phyloP scores from a whole-genome alignment of 176 grass and related monocot genomes.

The Avena insularis region DNA sequence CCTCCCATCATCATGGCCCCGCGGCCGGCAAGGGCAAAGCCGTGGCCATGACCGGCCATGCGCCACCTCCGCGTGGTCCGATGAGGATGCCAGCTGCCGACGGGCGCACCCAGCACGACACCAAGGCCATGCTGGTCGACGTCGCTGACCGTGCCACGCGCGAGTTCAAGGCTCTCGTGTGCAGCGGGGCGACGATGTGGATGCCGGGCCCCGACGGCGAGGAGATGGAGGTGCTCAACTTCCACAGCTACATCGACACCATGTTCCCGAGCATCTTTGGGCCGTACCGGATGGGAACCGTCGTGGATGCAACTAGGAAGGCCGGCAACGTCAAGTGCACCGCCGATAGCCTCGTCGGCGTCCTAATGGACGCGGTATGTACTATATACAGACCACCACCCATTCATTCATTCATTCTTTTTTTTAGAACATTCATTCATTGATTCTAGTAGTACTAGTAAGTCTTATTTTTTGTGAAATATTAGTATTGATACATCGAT shows the following conservation, averaged over 20 bases:
- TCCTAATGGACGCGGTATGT: constrained; percentile 24
- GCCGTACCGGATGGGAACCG: background rate
- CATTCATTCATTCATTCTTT: background rate
- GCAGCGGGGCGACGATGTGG: constrained; percentile 7
- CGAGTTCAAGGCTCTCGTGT: background rate
- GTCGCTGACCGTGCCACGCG: background rate
- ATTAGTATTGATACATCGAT: too few relatives aligned
- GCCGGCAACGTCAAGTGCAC: background rate
- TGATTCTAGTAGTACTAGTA: background rate
- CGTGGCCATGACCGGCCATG: background rate
- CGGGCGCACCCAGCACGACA: background rate
- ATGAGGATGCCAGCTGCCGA: background rate
- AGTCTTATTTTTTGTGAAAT: too few relatives aligned
- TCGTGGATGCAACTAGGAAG: background rate
- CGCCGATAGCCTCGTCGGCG: background rate
- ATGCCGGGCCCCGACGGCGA: background rate
- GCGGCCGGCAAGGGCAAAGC: background rate
- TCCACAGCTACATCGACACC: background rate
- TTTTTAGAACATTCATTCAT: background rate
- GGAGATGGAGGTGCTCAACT: background rate
- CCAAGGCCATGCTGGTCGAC: background rate
- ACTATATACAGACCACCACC: background rate
- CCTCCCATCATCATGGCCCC: background rate
- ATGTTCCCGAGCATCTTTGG: background rate
- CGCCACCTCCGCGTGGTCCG: background rate